Evolutionary conservation across 2,329 filamentous ascomycete species (phyloP).

Genomic region (Calonectria multiphialidica): DNA sequence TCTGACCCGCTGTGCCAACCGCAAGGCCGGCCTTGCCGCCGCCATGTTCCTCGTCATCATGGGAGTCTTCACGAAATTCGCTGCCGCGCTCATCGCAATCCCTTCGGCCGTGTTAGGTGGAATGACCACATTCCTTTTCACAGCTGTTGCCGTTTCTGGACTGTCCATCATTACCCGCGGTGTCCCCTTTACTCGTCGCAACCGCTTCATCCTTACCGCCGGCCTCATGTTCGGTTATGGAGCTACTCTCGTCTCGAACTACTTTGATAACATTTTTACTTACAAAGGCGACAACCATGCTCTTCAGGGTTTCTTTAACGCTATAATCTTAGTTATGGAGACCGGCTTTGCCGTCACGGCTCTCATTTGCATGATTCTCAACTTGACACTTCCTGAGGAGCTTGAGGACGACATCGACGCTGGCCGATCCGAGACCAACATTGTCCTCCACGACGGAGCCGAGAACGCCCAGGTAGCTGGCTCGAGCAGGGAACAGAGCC

Average conservation of each 20-base stretch:
- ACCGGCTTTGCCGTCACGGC: conserved; percentile 83
- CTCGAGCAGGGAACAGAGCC: conserved; percentile 23
- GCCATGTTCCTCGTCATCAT: conserved; percentile 83
- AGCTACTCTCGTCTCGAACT: conserved; percentile 74
- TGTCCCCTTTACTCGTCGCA: conserved; percentile 81
- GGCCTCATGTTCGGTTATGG: conserved; percentile 80
- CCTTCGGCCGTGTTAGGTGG: conserved; percentile 75
- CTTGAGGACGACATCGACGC: conserved; percentile 68
- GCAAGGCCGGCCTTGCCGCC: conserved; percentile 83
- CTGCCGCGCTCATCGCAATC: conserved; percentile 82
- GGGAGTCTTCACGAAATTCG: conserved; percentile 87
- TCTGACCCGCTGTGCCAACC: conserved; percentile 83
- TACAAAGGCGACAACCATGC: conserved; percentile 76
- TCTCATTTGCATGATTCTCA: conserved; percentile 78
- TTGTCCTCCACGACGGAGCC: conserved; percentile 27
- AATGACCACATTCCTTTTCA: conserved; percentile 86
- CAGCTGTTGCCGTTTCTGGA: conserved; percentile 80
- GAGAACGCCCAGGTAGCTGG: conserved; percentile 19
- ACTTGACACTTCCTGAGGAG: conserved; percentile 80
- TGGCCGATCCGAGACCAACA: conserved; percentile 31
- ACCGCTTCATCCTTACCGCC: conserved; percentile 84
- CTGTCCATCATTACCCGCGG: conserved; percentile 79
- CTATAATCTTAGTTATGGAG: conserved; percentile 79
- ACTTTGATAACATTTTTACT: conserved; percentile 79
- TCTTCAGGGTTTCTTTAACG: conserved; percentile 80